Percentiles rank a stretch among this genome's conserved stretches.
Evolutionary conservation across 257 asterid genomes (phyloP).

Genomic region (Solanum etuberosum): DNA sequence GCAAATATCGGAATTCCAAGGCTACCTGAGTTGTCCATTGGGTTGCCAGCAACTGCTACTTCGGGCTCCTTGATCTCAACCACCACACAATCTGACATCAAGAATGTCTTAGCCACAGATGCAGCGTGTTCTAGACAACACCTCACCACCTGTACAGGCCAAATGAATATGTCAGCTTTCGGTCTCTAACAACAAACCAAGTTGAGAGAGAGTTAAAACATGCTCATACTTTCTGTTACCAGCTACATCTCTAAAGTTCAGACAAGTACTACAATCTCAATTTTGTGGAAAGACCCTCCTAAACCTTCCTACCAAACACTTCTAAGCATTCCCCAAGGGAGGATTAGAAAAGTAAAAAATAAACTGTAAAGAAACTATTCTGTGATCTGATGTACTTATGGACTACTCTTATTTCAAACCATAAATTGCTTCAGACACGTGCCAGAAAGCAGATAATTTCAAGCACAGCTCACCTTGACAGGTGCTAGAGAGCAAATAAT

Average conservation of each 20-base stretch:
- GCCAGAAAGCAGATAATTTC: neutral
- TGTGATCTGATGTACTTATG: neutral
- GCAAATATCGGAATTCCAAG: neutral
- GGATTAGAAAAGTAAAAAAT: neutral
- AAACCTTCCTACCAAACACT: neutral
- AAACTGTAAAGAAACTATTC: neutral
- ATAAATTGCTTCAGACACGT: neutral
- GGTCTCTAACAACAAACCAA: neutral
- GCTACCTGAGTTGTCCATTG: conserved; percentile 95
- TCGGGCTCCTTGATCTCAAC: conserved; percentile 95
- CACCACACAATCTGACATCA: conserved; percentile 95
- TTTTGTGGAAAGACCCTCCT: neutral
- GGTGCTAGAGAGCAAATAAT: neutral
- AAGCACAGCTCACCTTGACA: neutral
- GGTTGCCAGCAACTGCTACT: conserved; percentile 54
- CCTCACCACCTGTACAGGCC: conserved; percentile 61
- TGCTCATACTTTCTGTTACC: neutral
- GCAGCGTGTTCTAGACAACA: conserved; percentile 96
- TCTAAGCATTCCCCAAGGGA: neutral
- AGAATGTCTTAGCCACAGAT: conserved; percentile 90
- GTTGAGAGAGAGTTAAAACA: neutral
- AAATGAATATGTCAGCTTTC: neutral
- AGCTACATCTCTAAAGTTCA: neutral
- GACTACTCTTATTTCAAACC: neutral
- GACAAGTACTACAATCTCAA: neutral